Evolutionary conservation across 345 rosid genomes (phyloP), one percentile per base, ranked within the genome.

Genomic region (Jatropha curcas): DNA sequence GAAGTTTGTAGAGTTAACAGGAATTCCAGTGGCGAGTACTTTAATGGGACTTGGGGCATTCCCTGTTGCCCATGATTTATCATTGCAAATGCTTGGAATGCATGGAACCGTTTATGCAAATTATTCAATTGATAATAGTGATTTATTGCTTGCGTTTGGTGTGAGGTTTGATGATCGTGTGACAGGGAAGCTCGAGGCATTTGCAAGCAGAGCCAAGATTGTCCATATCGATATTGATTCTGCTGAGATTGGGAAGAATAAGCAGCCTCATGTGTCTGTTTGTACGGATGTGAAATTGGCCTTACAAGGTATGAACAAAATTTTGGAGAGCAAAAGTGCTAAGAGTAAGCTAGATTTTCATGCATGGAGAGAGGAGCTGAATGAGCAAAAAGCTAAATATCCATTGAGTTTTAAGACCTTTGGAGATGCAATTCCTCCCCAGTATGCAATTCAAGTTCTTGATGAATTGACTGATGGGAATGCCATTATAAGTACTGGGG

Each of bases 101-200:
- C 99, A 93, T 51, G 99, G 99, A 27, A 91, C 98, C 4, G 97
- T 95, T 53, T 91, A 80, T 68, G 99, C 96, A 1, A 95, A 95
- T 71, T 92, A 95, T 83, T 84, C 98, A 22, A 94, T 95, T 68
- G 98, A 95, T 43, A 82, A 91, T 71, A 82, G 91, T 79, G 99
- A 95, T 85, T 28, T 95, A 74, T 78, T 95, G 78, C 89, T 95
- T 52, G 98, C 99, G 0, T 91, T 95, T 82, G 99, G 99, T 5
- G 98, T 95, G 50, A 84, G 98, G 87, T 92, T 95, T 75, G 99
- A 95, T 82, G 99, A 95, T 48, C 92, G 97, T 58, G 99, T 95
- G 56, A 95, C 98, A 0, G 98, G 99, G 12, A 95, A 95, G 86
- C 92, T 95, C 3, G 99, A 92, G 81, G 88, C 99, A 48, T 95